These are phyloP conservation scores for Rhodotorula kratochvilovae DNA, from an alignment of 768 basidiomycete genomes.

Conservation along the genomic window DNA sequence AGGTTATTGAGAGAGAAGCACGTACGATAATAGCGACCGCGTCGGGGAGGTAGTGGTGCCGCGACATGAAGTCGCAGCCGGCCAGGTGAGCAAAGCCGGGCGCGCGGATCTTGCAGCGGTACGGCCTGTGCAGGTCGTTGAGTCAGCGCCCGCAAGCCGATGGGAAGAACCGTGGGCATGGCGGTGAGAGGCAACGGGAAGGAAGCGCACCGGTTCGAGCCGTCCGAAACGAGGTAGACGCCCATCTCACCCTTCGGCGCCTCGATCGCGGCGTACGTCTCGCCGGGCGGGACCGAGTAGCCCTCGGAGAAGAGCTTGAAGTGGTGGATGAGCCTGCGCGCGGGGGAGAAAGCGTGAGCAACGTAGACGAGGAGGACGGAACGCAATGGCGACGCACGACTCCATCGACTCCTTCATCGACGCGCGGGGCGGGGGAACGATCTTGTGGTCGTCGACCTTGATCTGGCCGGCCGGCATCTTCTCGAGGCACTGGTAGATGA, in stretches of 20 bases:
- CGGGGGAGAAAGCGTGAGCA: conserved; percentile 46
- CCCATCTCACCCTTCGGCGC: conserved; percentile 97
- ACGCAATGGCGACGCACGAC: conserved; percentile 17
- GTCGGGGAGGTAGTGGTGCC: conserved; percentile 57
- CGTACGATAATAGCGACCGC: conserved; percentile 1
- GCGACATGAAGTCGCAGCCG: conserved; percentile 98
- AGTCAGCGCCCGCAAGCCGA: neutral
- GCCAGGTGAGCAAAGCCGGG: conserved; percentile 59
- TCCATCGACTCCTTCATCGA: conserved; percentile 99
- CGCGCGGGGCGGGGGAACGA: conserved; percentile 90
- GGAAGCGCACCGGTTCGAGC: conserved; percentile 62
- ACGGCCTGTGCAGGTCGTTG: conserved; percentile 53
- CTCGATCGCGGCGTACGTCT: conserved; percentile 91
- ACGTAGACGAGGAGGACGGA: neutral
- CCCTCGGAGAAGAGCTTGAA: conserved; percentile 95
- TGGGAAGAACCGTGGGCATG: too few species aligned
- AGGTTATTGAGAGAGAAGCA: neutral
- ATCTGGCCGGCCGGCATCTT: conserved; percentile 89
- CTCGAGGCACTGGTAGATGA: conserved; percentile 84
- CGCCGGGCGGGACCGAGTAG: conserved; percentile 85
- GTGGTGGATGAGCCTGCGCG: conserved; percentile 72
- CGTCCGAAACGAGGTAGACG: conserved; percentile 97
- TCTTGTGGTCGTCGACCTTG: conserved; percentile 96
- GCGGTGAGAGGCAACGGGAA: neutral
- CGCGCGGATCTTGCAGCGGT: conserved; percentile 71